A percentile compares a stretch with the other conserved stretches of the same genome.
These are phyloP conservation scores for Liriodendron chinense DNA, from an alignment of 164 flowering plant species.

Conservation along the genomic window DNA sequence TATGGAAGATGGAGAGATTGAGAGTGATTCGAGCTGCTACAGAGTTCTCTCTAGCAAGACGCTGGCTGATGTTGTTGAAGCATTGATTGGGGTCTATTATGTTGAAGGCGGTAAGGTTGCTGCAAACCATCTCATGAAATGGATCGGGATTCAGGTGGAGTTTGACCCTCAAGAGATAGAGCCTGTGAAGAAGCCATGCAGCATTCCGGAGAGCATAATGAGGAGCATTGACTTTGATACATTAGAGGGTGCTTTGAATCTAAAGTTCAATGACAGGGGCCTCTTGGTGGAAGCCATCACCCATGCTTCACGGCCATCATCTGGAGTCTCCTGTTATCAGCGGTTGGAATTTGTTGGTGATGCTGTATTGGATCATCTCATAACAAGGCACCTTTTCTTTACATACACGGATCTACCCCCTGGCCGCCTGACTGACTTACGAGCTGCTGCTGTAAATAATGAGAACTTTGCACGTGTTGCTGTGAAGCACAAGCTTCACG, in stretches of 20 bases:
- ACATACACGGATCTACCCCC: slow-evolving; percentile 93
- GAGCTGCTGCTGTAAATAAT: slow-evolving; percentile 99
- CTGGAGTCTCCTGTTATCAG: slow-evolving; percentile 97
- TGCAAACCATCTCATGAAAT: slow-evolving; percentile 91
- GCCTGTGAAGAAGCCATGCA: slow-evolving; percentile 29
- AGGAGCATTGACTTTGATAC: slow-evolving; percentile 75
- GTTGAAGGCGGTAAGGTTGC: slow-evolving; percentile 93
- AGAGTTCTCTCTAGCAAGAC: slow-evolving; percentile 97
- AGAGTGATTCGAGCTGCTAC: slow-evolving; percentile 89
- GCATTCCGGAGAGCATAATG: slow-evolving; percentile 68
- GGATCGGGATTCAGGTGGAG: slow-evolving; percentile 89
- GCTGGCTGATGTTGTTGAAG: slow-evolving; percentile 97
- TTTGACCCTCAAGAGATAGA: slow-evolving; percentile 59
- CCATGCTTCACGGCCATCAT: slow-evolving; percentile 97
- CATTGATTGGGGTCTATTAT: slow-evolving; percentile 91
- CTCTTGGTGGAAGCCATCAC: slow-evolving; percentile 91
- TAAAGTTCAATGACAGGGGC: slow-evolving; percentile 58
- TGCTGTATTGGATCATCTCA: slow-evolving; percentile 98
- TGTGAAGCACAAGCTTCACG: slow-evolving; percentile 83
- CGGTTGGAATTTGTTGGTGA: slow-evolving; percentile 95
- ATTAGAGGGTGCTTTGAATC: slow-evolving; percentile 62
- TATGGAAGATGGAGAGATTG: slow-evolving; percentile 95
- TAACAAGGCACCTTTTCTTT: slow-evolving; percentile 88
- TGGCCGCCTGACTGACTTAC: slow-evolving; percentile 91
- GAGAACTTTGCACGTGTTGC: slow-evolving; percentile 98